Conservation (phyloP, 2,329 filamentous ascomycete genomes). For the Furcasterigmium sp. region DNA sequence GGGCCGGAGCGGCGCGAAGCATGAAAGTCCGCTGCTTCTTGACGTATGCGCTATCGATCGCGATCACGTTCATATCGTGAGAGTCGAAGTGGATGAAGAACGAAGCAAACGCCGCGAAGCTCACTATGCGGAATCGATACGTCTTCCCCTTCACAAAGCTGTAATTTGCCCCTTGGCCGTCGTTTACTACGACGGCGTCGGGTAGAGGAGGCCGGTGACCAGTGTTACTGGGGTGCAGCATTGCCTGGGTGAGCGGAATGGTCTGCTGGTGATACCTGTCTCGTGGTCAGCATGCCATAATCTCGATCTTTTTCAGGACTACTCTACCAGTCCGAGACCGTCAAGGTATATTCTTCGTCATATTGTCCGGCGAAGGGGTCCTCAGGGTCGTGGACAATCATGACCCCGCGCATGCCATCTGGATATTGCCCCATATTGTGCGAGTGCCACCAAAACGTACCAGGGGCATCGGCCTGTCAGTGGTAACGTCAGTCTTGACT, state of each 20-base stretch:
- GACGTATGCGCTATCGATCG: constrained; percentile 36
- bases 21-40: constrained; percentile 27
- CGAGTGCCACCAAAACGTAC: constrained; percentile 54
- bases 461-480: constrained; percentile 29
- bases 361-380: constrained; percentile 47
- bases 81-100: constrained; percentile 38
- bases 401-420: constrained; percentile 57
- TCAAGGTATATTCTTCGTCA: constrained; percentile 52
- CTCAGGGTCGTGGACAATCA: constrained; percentile 55
- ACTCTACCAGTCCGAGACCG: constrained; percentile 28
- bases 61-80: constrained; percentile 39
- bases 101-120: constrained; percentile 35
- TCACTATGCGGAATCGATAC: constrained; percentile 42
- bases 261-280: constrained; percentile 36
- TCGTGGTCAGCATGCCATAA: background rate
- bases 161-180: constrained; percentile 30
- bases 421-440: constrained; percentile 62
- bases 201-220: constrained; percentile 34
- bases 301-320: background rate
- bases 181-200: constrained; percentile 35
- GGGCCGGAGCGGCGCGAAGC: constrained; percentile 34
- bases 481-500: background rate
- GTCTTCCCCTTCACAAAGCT: constrained; percentile 34
- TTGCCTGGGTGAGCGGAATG: constrained; percentile 27
- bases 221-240: constrained; percentile 34